Evolutionary conservation across 129 eudicot genomes (phyloP), one percentile per base, ranked within the genome.

Genomic region (Erigeron canadensis): DNA sequence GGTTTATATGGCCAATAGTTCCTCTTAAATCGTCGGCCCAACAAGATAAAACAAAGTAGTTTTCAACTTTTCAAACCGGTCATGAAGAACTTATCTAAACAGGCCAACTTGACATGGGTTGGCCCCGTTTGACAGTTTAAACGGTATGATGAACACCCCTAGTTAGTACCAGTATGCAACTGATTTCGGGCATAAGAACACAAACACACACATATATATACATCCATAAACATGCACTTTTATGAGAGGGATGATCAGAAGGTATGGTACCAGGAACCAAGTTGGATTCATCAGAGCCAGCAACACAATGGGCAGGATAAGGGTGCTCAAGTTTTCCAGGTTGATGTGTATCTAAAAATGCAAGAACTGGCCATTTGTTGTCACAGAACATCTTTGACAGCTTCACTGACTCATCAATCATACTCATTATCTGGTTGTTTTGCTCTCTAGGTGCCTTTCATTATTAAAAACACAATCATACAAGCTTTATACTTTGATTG

Each of bases 241-340:
- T 17, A 64, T 17, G 62, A 46, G 19, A 34, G 10, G 18, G 7
- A 47, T 12, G 5, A 6, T 13, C 38, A 66, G 37, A 63, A 51
- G 65, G 45, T 45, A 62, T 38, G 47, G 53, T 78, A 89, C 96
- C 88, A 48, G 92, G 88, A 82, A 89, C 96, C 67, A 89, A 76
- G 18, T 82, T 76, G 19, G 92, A 86, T 80, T 89, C 96, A 63
- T 89, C 75, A 8, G 92, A 70, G 58, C 90, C 96, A 54, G 81
- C 62, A 67, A 89, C 63, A 51, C 96, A 89, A 76, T 89, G 96
- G 40, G 89, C 78, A 72, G 96, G 92, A 70, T 84, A 89, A 47
- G 96, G 96, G 69, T 78, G 90, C 62, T 89, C 96, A 6, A 74
- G 88, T 67, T 82, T 87, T 57, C 84, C 89, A 11, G 96, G 93